These are phyloP conservation scores for Edaphochlamys debaryana DNA, from an alignment of 139 green algal species.

Conservation along the genomic window DNA sequence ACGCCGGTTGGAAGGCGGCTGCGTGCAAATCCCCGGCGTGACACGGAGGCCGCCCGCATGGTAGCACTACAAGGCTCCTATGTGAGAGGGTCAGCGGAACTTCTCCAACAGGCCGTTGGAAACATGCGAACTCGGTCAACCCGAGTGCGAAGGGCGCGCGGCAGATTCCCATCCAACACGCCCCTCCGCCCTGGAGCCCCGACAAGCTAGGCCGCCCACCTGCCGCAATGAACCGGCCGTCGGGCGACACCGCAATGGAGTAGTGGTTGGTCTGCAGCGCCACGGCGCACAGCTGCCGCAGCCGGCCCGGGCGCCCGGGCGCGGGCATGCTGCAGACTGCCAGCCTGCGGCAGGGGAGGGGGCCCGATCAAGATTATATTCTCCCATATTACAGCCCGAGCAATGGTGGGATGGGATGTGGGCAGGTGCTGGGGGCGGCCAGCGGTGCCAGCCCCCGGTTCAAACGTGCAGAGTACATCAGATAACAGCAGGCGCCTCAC, in stretches of 20 bases:
- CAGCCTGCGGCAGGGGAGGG: neutral
- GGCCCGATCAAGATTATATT: neutral
- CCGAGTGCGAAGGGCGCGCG: too few relatives aligned
- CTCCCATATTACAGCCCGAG: too few relatives aligned
- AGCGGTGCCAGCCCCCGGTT: too few relatives aligned
- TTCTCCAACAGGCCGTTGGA: too few relatives aligned
- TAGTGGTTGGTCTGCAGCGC: constrained; percentile 8
- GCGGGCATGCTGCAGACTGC: neutral
- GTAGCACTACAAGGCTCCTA: too few relatives aligned
- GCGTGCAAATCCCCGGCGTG: too few relatives aligned
- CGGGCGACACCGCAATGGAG: constrained; percentile 26
- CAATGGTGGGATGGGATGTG: neutral
- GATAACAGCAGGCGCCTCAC: neutral
- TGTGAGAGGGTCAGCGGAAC: too few relatives aligned
- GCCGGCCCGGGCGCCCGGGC: neutral
- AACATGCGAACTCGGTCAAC: too few relatives aligned
- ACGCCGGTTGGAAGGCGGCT: too few relatives aligned
- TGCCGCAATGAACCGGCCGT: constrained; percentile 17
- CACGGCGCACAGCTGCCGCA: neutral
- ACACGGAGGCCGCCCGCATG: too few relatives aligned
- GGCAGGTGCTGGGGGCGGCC: neutral
- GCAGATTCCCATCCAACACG: too few relatives aligned
- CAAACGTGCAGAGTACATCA: neutral
- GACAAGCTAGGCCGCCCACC: neutral
- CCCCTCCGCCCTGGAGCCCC: too few relatives aligned